Evolutionary conservation across 2,329 filamentous ascomycete species (phyloP).

Genomic region (Cercospora citrullina): DNA sequence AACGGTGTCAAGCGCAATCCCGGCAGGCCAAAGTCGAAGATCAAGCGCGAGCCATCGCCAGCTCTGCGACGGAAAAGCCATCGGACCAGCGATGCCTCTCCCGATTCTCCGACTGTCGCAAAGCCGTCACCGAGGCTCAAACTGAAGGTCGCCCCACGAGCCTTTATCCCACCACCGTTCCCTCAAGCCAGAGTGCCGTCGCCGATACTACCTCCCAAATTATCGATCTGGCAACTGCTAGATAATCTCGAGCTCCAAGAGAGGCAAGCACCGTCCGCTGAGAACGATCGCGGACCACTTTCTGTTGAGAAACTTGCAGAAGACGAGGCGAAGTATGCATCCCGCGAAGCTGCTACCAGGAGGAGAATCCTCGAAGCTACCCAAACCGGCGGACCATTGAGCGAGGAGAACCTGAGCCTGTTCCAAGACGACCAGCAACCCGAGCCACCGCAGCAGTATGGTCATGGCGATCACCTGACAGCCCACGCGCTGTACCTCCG

Average conservation of each 20-base stretch:
- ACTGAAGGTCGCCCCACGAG: conserved; percentile 32
- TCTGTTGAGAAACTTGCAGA: conserved; percentile 30
- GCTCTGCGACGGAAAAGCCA: conserved; percentile 26
- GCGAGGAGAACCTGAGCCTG: conserved; percentile 58
- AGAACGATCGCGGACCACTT: conserved; percentile 36
- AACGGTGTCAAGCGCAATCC: conserved; percentile 29
- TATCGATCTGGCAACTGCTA: conserved; percentile 37
- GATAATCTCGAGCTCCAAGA: conserved; percentile 39
- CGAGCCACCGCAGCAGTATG: conserved; percentile 76
- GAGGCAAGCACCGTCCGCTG: conserved; percentile 36
- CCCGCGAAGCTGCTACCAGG: conserved; percentile 33
- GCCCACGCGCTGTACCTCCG: conserved; percentile 79
- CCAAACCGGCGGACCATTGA: conserved; percentile 73
- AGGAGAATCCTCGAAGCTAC: conserved; percentile 68
- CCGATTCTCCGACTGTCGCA: conserved; percentile 25
- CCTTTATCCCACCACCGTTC: conserved; percentile 33
- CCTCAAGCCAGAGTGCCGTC: conserved; percentile 35
- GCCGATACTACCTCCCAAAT: conserved; percentile 32
- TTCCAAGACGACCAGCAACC: conserved; percentile 53
- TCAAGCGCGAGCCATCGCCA: conserved; percentile 20
- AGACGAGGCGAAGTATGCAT: conserved; percentile 29
- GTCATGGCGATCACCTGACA: conserved; percentile 82
- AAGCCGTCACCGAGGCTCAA: conserved; percentile 35
- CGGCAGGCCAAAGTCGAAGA: conserved; percentile 19
- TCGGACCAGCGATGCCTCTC: conserved; percentile 19